Percentiles rank a stretch among this genome's conserved stretches.
Evolutionary conservation across 2,329 filamentous ascomycete genomes (phyloP).

Genomic region (Ascochyta rabiei): DNA sequence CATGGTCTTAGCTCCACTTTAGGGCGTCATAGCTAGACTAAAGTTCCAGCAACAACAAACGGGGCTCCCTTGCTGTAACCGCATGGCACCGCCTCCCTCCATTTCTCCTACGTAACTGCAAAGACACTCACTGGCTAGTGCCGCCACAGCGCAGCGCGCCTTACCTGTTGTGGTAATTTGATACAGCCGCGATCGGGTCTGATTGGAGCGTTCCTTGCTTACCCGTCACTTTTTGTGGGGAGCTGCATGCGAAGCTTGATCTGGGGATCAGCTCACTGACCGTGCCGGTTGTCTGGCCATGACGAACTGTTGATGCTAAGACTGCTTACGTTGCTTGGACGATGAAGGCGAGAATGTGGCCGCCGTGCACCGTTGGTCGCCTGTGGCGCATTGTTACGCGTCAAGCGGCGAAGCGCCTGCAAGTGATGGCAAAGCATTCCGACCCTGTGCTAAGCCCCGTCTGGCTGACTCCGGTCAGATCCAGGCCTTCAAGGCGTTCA

Average conservation of each 20-base stretch:
- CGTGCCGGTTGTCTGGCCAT: slow-evolving; percentile 17
- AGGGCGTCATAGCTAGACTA: slow-evolving; percentile 22
- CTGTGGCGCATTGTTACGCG: slow-evolving; percentile 19
- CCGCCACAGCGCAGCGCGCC: slow-evolving; percentile 27
- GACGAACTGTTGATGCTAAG: slow-evolving; percentile 26
- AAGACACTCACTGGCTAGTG: slow-evolving; percentile 25
- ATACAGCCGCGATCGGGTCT: background rate
- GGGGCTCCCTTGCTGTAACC: slow-evolving; percentile 21
- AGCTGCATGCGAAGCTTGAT: slow-evolving; percentile 22
- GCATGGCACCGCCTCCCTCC: slow-evolving; percentile 32
- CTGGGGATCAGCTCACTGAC: slow-evolving; percentile 22
- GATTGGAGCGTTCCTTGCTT: slow-evolving; percentile 31
- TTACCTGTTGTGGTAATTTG: slow-evolving; percentile 24
- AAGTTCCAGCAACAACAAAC: slow-evolving; percentile 34
- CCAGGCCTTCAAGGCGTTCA: slow-evolving; percentile 9
- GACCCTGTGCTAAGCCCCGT: slow-evolving; percentile 16
- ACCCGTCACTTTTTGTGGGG: slow-evolving; percentile 18
- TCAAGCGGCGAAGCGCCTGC: slow-evolving; percentile 18
- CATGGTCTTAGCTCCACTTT: slow-evolving; percentile 18
- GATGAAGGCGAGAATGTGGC: slow-evolving; percentile 20
- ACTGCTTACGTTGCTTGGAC: slow-evolving; percentile 24
- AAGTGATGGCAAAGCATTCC: slow-evolving; percentile 17
- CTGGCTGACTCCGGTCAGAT: slow-evolving; percentile 8
- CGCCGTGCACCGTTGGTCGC: slow-evolving; percentile 9
- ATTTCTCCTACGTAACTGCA: slow-evolving; percentile 29